Conservation (phyloP, 495 filamentous ascomycete genomes). For the Oidiodendron maius region DNA sequence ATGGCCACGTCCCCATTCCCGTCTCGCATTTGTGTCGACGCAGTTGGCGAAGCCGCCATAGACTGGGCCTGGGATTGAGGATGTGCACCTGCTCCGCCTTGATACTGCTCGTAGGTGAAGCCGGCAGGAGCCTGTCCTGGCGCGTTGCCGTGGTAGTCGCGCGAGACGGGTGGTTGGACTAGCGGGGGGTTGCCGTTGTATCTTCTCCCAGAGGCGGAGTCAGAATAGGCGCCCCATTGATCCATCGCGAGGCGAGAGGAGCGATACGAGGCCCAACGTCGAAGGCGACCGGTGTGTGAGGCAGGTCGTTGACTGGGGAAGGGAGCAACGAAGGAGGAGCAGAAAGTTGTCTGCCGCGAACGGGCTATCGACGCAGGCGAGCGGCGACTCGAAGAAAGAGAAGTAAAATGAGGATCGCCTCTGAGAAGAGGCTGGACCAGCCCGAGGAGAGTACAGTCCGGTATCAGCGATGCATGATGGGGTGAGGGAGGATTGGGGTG, state of each 20-base stretch:
- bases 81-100: slow-evolving; percentile 40
- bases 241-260: slow-evolving; percentile 39
- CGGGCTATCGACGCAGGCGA: neutral
- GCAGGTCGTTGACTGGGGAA: too few species aligned
- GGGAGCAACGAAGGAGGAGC: neutral
- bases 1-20: slow-evolving; percentile 81
- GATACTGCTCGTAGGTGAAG: slow-evolving; percentile 72
- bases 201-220: slow-evolving; percentile 37
- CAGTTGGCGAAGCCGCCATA: slow-evolving; percentile 57
- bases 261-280: too few species aligned
- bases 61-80: slow-evolving; percentile 36
- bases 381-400: slow-evolving; percentile 15
- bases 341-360: neutral
- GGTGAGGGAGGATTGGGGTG: too few species aligned
- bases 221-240: slow-evolving; percentile 45
- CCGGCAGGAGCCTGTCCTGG: slow-evolving; percentile 55
- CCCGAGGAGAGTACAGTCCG: slow-evolving; percentile 8
- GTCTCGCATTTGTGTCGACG: slow-evolving; percentile 63
- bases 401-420: slow-evolving; percentile 11
- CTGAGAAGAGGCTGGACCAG: slow-evolving; percentile 19
- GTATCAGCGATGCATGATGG: slow-evolving; percentile 19
- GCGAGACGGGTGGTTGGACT: slow-evolving; percentile 26
- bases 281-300: too few species aligned
- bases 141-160: slow-evolving; percentile 39
- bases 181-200: slow-evolving; percentile 41